Base-by-base conservation (phyloP, 2,329 filamentous ascomycete genomes). In the Paraphoma chrysanthemicola region DNA sequence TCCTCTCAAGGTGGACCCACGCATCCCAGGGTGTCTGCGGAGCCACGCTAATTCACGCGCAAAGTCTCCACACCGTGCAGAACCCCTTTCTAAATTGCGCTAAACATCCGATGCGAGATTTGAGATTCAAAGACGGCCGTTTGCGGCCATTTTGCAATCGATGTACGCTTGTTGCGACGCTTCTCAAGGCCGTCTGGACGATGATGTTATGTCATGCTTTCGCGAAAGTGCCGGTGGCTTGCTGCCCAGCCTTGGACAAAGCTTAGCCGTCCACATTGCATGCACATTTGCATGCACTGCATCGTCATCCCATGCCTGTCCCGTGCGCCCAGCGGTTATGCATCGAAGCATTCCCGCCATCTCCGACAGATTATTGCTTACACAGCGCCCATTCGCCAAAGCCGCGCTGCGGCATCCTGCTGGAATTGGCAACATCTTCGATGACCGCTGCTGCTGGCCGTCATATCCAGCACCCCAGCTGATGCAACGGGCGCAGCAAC, bases 191-290 rank as follows among this genome's bases (percentile, higher is more conserved):
- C 48, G 53, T 44, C 28, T 29, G 45, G 36, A 43, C 49, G 8
- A 49, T 58, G 57, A 53, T 49, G 59, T 63, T 63, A 59, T 62
- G 64, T 61, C 61, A 65, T 62, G 57, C 57, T 58, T 64, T 50
- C 14, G 53, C 45, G 31, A 50, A 60, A 53, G 60, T 53, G 57
- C 48, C 53, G 51, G 59, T 60, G 61, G 61, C 64, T 66, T 51
- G 60, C 54, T 60, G 67, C 66, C 68, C 54, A 70, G 67, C 54
- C 49, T 67, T 70, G 63, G 62, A 63, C 60, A 65, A 70, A 69
- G 68, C 68, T 70, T 70, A 66, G 60, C 57, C 53, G 45, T 28
- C 53, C 59, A 57, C 62, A 59, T 31, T 28, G 44, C 53, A 16
- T 50, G 31, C 39, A 18, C 41, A 42, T 17, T 53, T 44, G 30